Conservation (phyloP, 108 stramenopile species). For the Cyclotella cryptica region DNA sequence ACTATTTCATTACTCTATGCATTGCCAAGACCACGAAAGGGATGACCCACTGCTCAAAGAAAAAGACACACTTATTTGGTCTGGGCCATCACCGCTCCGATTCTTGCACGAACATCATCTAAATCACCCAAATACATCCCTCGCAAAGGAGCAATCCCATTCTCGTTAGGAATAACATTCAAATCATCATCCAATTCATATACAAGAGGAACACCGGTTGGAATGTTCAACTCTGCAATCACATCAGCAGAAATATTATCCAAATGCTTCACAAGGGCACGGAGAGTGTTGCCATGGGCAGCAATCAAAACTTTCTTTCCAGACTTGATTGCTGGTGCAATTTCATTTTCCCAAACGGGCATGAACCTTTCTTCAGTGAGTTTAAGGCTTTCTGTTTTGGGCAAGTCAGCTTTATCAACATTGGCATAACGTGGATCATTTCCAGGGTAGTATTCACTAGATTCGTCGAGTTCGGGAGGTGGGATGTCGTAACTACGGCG, state of each 20-base stretch:
- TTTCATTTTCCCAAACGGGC: slow-evolving; percentile 88
- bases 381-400: slow-evolving; percentile 89
- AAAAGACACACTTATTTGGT: slow-evolving; percentile 73
- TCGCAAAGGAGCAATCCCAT: slow-evolving; percentile 86
- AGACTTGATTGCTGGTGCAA: slow-evolving; percentile 89
- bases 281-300: slow-evolving; percentile 99
- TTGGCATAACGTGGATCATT: slow-evolving; percentile 90
- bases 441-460: slow-evolving; percentile 83
- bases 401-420: slow-evolving; percentile 74
- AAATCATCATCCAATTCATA: slow-evolving; percentile 94
- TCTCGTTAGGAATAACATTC: slow-evolving; percentile 87
- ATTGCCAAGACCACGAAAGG: too few species aligned
- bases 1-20: too few species aligned
- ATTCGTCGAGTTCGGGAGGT: slow-evolving; percentile 85
- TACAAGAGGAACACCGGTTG: slow-evolving; percentile 95
- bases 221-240: slow-evolving; percentile 96
- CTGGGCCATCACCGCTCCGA: slow-evolving; percentile 92
- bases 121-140: slow-evolving; percentile 93
- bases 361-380: slow-evolving; percentile 94
- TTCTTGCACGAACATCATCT: slow-evolving; percentile 85
- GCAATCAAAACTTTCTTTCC: slow-evolving; percentile 97
- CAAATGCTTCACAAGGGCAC: slow-evolving; percentile 98
- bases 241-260: slow-evolving; percentile 95
- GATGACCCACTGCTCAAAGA: neutral
- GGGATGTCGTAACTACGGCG: slow-evolving; percentile 95